A percentile compares a stretch with the other conserved stretches of the same genome.
Evolutionary conservation across 208 protist genomes (phyloP).

Genomic region (Leishmania lainsoni): DNA sequence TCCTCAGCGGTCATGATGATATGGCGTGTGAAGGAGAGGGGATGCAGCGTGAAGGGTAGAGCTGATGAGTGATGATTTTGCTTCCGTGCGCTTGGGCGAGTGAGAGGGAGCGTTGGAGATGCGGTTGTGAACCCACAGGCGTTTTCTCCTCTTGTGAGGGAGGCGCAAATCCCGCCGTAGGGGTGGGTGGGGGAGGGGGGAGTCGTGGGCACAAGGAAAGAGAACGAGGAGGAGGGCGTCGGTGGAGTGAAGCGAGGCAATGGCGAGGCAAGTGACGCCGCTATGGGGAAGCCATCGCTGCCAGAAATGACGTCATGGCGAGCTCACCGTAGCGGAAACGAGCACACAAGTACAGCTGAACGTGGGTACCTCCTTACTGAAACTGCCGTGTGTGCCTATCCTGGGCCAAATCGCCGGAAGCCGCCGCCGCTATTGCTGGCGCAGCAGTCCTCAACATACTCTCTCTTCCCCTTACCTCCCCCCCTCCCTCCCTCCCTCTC

Average conservation of each 20-base stretch:
- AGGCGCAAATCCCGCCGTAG: background rate
- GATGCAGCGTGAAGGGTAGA: background rate
- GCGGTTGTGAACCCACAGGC: background rate
- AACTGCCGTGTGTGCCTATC: background rate
- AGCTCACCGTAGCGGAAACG: background rate
- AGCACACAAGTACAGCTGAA: background rate
- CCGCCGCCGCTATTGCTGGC: background rate
- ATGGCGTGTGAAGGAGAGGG: background rate
- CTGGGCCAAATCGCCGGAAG: background rate
- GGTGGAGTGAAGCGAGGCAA: background rate
- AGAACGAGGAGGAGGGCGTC: background rate
- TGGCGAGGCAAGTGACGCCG: background rate
- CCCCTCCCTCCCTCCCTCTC: background rate
- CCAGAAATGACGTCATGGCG: background rate
- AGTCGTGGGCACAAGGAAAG: background rate
- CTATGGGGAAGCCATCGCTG: background rate
- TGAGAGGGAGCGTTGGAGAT: background rate
- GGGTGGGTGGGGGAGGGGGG: background rate
- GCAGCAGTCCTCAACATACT: background rate
- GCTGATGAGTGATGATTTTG: background rate
- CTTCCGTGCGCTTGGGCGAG: background rate
- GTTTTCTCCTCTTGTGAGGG: background rate
- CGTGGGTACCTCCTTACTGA: background rate
- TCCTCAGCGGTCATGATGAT: constrained; percentile 59
- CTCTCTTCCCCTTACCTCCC: background rate